Evolutionary conservation across 306 rosid genomes (phyloP).

Genomic region (Pterocarpus santalinus): DNA sequence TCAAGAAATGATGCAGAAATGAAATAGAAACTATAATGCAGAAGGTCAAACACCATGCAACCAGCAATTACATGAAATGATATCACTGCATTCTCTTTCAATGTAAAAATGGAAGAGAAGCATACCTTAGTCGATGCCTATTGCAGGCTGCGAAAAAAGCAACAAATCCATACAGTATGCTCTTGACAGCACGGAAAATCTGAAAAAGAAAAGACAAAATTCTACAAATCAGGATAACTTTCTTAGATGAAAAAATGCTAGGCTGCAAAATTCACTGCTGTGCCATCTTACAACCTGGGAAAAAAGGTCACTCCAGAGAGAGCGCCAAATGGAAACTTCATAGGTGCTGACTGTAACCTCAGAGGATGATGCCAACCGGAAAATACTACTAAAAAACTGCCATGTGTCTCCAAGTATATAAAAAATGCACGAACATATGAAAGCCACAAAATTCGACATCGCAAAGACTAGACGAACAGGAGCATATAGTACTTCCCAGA

Average conservation of each 20-base stretch:
- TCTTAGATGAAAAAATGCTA: constrained; percentile 16
- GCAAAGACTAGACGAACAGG: constrained; percentile 70
- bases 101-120: constrained; percentile 36
- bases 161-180: constrained; percentile 84
- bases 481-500: constrained; percentile 74
- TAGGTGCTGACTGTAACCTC: constrained; percentile 65
- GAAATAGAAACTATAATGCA: not conserved
- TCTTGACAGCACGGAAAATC: constrained; percentile 91
- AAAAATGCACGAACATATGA: constrained; percentile 47
- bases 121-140: constrained; percentile 94
- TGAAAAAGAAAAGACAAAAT: constrained; percentile 48
- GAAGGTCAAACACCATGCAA: constrained; percentile 20
- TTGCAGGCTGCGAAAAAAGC: constrained; percentile 94
- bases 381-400: constrained; percentile 64
- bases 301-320: constrained; percentile 95
- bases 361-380: constrained; percentile 77
- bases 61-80: constrained; percentile 33
- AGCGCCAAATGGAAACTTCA: constrained; percentile 87
- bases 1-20: constrained; percentile 8
- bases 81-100: constrained; percentile 26
- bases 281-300: constrained; percentile 69
- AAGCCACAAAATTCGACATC: constrained; percentile 58
- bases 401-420: constrained; percentile 59
- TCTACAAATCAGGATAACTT: constrained; percentile 40
- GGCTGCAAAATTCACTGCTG: constrained; percentile 26